Conservation (phyloP, 805 yeast genomes). For the Isabelozyma gotoi region DNA sequence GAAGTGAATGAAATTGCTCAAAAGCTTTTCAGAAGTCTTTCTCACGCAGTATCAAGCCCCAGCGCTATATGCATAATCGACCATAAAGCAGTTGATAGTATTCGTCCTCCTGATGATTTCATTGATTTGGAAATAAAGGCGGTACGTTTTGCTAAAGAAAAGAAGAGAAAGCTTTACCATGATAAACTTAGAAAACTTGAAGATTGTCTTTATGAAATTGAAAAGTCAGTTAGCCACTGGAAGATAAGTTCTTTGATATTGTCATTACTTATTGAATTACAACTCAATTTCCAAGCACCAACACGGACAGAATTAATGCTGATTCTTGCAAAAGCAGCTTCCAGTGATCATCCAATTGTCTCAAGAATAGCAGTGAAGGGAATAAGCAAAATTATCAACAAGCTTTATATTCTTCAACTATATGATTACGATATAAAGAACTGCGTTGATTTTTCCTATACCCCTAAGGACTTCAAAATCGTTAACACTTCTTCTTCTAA, state of each 20-base stretch:
- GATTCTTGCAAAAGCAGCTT: slow-evolving; percentile 46
- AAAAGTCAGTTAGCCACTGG: slow-evolving; percentile 51
- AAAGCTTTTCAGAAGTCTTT: slow-evolving; percentile 41
- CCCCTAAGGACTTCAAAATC: slow-evolving; percentile 32
- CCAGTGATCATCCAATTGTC: slow-evolving; percentile 67
- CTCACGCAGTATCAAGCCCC: slow-evolving; percentile 30
- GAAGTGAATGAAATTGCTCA: slow-evolving; percentile 57
- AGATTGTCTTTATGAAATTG: slow-evolving; percentile 24
- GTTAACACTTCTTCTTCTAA: slow-evolving; percentile 43
- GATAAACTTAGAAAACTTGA: slow-evolving; percentile 45
- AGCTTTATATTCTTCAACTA: slow-evolving; percentile 44
- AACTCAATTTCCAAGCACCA: slow-evolving; percentile 51
- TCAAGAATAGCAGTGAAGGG: slow-evolving; percentile 62
- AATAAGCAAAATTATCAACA: slow-evolving; percentile 50
- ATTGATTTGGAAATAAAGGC: slow-evolving; percentile 60
- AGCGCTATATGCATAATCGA: slow-evolving; percentile 51
- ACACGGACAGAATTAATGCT: slow-evolving; percentile 40
- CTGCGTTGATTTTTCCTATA: slow-evolving; percentile 36
- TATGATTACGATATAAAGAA: slow-evolving; percentile 48
- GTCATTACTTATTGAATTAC: slow-evolving; percentile 51
- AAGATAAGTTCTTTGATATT: slow-evolving; percentile 49
- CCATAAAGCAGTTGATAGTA: slow-evolving; percentile 35
- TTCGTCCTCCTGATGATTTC: slow-evolving; percentile 61
- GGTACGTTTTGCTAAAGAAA: slow-evolving; percentile 61
- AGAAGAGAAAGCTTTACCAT: slow-evolving; percentile 47